Conservation (phyloP, 2,329 filamentous ascomycete species). For the Pseudogymnoascus sp. region DNA sequence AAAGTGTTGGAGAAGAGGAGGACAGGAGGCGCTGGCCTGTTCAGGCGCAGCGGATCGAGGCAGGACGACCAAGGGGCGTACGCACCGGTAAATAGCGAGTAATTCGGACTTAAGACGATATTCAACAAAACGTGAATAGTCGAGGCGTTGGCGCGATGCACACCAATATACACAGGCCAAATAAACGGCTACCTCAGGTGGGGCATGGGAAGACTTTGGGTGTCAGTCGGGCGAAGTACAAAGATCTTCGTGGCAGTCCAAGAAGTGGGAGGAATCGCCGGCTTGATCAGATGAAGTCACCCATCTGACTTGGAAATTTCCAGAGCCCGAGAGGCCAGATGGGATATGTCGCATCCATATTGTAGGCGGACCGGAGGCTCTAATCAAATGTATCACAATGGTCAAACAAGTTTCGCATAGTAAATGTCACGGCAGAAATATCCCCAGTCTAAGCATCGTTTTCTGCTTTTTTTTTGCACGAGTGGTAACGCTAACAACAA, state of each 20-base stretch:
- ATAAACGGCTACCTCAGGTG: not conserved
- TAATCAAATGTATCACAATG: slow-evolving; percentile 4
- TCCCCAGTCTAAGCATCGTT: not conserved
- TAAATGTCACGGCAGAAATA: slow-evolving; percentile 2
- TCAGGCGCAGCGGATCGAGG: not conserved
- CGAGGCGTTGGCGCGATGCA: not conserved
- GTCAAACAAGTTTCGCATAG: not conserved
- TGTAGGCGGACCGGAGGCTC: not conserved
- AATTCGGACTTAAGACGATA: not conserved
- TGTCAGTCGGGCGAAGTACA: not conserved
- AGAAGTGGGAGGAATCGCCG: not conserved
- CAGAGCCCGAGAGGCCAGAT: not conserved
- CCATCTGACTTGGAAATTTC: not conserved
- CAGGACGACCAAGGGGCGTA: not conserved
- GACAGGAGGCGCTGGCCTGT: slow-evolving; percentile 16
- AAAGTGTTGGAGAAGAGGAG: slow-evolving; percentile 39
- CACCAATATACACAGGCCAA: not conserved
- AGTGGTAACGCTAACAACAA: slow-evolving; percentile 8
- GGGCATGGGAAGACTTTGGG: not conserved
- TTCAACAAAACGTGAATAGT: not conserved
- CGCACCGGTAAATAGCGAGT: not conserved
- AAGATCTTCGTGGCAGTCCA: not conserved
- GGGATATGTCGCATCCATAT: not conserved
- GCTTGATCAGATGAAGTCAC: not conserved
- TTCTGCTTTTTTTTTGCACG: not conserved